Evolutionary conservation across 1,284 basidiomycete genomes (phyloP).

Genomic region (Trametes versicolor): DNA sequence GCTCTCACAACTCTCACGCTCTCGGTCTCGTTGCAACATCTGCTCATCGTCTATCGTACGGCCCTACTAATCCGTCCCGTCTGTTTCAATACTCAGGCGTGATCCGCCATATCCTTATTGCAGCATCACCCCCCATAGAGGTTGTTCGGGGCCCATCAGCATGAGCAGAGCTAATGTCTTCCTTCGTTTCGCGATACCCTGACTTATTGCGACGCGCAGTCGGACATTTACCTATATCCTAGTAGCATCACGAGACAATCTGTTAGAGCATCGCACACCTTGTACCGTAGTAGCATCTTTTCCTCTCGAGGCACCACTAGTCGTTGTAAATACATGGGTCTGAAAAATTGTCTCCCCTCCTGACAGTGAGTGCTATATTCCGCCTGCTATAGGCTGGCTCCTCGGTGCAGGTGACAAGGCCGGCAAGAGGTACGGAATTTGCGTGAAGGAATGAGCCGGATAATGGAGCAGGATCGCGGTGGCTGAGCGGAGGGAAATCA

Average conservation of each 20-base stretch:
- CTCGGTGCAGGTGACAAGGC: neutral
- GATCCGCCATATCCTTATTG: constrained; percentile 44
- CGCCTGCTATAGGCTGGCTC: neutral
- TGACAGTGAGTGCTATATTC: no score
- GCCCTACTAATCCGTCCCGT: constrained; percentile 57
- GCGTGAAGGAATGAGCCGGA: constrained; percentile 18
- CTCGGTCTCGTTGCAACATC: constrained; percentile 69
- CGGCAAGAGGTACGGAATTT: neutral
- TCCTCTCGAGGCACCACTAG: constrained; percentile 38
- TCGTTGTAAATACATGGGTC: constrained; percentile 39
- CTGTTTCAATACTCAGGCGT: constrained; percentile 52
- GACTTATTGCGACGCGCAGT: constrained; percentile 63
- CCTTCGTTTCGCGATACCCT: constrained; percentile 66
- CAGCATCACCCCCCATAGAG: constrained; percentile 53
- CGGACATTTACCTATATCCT: constrained; percentile 59
- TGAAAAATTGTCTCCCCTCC: constrained; percentile 9
- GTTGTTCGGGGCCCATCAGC: constrained; percentile 50
- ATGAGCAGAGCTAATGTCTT: constrained; percentile 60
- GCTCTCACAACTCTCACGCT: constrained; percentile 57
- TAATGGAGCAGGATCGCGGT: constrained; percentile 11
- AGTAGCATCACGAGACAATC: constrained; percentile 71
- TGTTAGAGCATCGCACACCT: constrained; percentile 70
- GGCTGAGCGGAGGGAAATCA: constrained; percentile 23
- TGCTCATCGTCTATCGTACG: constrained; percentile 64
- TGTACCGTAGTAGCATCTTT: constrained; percentile 58